phyloP scores from a whole-genome alignment of 208 protist species.

The Trypanosoma boissoni region DNA sequence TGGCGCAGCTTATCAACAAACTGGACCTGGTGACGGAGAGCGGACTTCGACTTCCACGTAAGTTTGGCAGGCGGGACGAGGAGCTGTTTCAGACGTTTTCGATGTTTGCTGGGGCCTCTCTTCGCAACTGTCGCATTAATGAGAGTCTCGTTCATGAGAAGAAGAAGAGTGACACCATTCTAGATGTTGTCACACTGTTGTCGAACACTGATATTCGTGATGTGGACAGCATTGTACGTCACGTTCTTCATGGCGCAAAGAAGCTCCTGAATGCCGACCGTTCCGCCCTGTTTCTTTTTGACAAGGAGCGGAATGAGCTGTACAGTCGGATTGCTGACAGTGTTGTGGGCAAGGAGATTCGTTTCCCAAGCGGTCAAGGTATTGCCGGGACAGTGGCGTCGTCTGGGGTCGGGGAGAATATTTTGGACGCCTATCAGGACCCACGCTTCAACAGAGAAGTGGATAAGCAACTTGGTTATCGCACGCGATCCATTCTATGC shows the following conservation, averaged over 20 bases:
- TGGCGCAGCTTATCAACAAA: slow-evolving; percentile 81
- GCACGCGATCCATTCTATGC: slow-evolving; percentile 74
- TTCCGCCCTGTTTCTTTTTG: slow-evolving; percentile 71
- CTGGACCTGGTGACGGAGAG: slow-evolving; percentile 56
- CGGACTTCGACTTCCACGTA: slow-evolving; percentile 39
- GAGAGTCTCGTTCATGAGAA: slow-evolving; percentile 61
- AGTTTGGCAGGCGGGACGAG: slow-evolving; percentile 58
- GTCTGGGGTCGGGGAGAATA: slow-evolving; percentile 65
- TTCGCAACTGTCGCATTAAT: slow-evolving; percentile 73
- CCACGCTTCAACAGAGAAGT: slow-evolving; percentile 70
- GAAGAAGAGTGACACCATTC: slow-evolving; percentile 63
- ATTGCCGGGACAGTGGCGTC: slow-evolving; percentile 74
- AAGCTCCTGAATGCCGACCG: slow-evolving; percentile 65
- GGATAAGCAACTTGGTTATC: slow-evolving; percentile 76
- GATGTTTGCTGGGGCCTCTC: slow-evolving; percentile 63
- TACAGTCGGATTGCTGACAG: slow-evolving; percentile 74
- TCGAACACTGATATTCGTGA: slow-evolving; percentile 77
- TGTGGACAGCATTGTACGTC: slow-evolving; percentile 60
- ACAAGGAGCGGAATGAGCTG: slow-evolving; percentile 84
- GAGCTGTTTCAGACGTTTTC: slow-evolving; percentile 70
- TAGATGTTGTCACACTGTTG: slow-evolving; percentile 68
- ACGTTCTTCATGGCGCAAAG: slow-evolving; percentile 72
- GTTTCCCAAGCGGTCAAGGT: slow-evolving; percentile 66
- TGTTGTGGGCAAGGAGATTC: slow-evolving; percentile 60
- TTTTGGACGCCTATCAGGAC: slow-evolving; percentile 73